phyloP scores from a whole-genome alignment of 768 basidiomycete species.

The Mycena amicta region DNA sequence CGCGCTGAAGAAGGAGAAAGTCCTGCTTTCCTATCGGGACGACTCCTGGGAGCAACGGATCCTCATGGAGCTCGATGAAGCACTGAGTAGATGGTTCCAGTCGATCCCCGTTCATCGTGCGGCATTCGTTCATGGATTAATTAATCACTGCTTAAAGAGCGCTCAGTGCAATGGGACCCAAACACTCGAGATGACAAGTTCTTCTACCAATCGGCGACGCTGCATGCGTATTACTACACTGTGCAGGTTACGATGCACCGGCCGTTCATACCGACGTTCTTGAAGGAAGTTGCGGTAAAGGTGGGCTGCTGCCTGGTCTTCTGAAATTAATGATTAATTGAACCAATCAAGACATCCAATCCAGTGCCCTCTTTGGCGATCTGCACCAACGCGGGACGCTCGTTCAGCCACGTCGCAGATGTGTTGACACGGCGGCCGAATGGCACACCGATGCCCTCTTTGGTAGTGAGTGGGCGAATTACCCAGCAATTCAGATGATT shows the following conservation, averaged over 20 bases:
- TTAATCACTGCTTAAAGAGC: not conserved
- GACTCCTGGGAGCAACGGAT: not conserved
- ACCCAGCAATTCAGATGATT: not conserved
- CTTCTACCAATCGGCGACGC: not conserved
- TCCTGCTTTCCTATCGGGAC: not conserved
- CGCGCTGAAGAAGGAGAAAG: not conserved
- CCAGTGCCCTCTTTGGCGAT: not conserved
- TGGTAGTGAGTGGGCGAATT: not conserved
- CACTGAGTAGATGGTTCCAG: not conserved
- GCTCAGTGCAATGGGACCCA: not conserved
- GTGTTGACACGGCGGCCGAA: not conserved
- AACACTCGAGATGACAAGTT: not conserved
- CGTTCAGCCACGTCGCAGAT: not conserved
- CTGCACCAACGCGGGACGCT: not conserved
- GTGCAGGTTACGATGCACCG: not conserved
- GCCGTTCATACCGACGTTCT: not conserved
- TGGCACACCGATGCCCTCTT: not conserved
- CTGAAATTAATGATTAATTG: no score
- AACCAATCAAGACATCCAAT: not conserved
- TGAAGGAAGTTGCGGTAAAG: not conserved
- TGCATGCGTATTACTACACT: not conserved
- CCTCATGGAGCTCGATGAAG: not conserved
- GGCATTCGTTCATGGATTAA: not conserved
- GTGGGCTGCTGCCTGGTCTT: not conserved
- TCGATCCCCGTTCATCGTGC: not conserved